Base-by-base conservation (phyloP, 2,329 filamentous ascomycete species). In the Endoconidiophora laricicola region DNA sequence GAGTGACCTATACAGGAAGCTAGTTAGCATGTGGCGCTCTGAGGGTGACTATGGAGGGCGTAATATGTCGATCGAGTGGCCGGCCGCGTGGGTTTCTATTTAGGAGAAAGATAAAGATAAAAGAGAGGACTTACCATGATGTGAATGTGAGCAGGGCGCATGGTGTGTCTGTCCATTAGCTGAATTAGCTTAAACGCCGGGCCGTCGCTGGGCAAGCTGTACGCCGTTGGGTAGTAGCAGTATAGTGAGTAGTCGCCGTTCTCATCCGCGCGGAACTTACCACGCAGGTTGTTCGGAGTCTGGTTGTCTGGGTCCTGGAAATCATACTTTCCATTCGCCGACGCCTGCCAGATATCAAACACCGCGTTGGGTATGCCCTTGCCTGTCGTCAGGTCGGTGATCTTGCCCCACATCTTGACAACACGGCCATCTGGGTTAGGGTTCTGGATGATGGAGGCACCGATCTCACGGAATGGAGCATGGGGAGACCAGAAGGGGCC, bases 261-360 rank as follows among this genome's bases (percentile, higher is more conserved):
- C 58, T 73, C 73, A 63, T 84, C 74, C 55, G 79, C 76, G 58
- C 72, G 73, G 70, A 86, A 86, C 68, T 85, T 86, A 62, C 82
- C 82, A 41, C 82, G 75, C 40, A 86, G 71, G 69, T 86, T 86
- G 72, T 85, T 82, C 60, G 76, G 75, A 46, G 67, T 66, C 69
- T 85, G 81, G 66, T 77, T 78, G 51, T 79, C 73, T 0, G 79
- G 80, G 63, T 86, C 82, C 64, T 83, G 79, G 71, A 82, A 78
- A 60, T 84, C 80, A 69, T 86, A 86, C 61, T 80, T 78, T 62
- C 81, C 81, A 66, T 85, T 86, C 63, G 79, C 70, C 56, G 75
- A 81, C 46, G 82, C 81, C 62, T 86, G 79, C 82, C 82, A 86
- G 68, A 86, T 81, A 61, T 86, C 83, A 58, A 86, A 77, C 55